Conservation (phyloP, 2,329 filamentous ascomycete species). For the Dothideomycetes sp. region DNA sequence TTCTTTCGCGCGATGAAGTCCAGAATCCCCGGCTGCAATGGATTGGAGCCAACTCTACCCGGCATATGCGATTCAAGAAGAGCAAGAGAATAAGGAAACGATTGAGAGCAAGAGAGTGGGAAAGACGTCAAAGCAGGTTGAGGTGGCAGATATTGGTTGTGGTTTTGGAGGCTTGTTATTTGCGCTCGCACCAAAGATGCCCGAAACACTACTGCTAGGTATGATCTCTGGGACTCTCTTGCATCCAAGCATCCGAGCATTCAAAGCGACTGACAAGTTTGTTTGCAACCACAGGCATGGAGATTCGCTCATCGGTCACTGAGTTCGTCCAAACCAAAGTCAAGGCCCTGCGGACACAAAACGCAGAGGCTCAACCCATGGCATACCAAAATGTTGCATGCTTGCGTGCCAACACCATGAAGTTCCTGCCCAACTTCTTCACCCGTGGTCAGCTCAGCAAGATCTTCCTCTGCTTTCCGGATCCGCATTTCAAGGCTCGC, state of each 20-base stretch:
- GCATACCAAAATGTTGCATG: slow-evolving; percentile 79
- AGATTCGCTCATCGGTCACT: slow-evolving; percentile 84
- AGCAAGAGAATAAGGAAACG: slow-evolving; percentile 15
- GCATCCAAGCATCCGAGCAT: too few species aligned
- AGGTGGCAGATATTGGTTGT: slow-evolving; percentile 94
- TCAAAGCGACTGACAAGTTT: too few species aligned
- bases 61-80: slow-evolving; percentile 45
- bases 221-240: too few species aligned
- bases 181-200: slow-evolving; percentile 71
- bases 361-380: slow-evolving; percentile 2
- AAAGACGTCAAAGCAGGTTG: slow-evolving; percentile 58
- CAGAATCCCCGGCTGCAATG: slow-evolving; percentile 70
- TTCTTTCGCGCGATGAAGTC: slow-evolving; percentile 47
- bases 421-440: slow-evolving; percentile 99
- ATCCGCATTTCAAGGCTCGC: slow-evolving; percentile 93
- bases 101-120: slow-evolving; percentile 20
- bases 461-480: slow-evolving; percentile 96
- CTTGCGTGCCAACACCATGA: slow-evolving; percentile 93
- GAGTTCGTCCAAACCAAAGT: slow-evolving; percentile 86
- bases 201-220: slow-evolving; percentile 77
- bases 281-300: slow-evolving; percentile 54
- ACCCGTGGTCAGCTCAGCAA: slow-evolving; percentile 68
- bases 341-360: slow-evolving; percentile 57
- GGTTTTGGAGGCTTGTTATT: slow-evolving; percentile 89
- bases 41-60: slow-evolving; percentile 85